Conservation (phyloP, 208 protist species). For the Trypanosoma melophagium region DNA sequence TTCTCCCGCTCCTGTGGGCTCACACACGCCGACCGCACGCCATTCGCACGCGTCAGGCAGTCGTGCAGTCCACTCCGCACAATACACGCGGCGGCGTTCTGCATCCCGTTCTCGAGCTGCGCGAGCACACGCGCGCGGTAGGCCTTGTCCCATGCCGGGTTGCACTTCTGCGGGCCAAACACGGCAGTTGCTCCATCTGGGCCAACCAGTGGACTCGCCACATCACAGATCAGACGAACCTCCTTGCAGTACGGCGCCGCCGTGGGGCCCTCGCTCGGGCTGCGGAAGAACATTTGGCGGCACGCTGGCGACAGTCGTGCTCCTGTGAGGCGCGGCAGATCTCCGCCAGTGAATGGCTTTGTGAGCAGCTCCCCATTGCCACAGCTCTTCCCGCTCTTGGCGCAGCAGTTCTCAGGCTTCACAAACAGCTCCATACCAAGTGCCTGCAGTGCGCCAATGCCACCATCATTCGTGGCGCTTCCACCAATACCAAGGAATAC, state of each 20-base stretch:
- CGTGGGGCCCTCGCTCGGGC: not conserved
- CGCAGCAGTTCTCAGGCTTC: not conserved
- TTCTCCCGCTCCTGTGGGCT: conserved; percentile 1
- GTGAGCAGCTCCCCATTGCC: conserved; percentile 16
- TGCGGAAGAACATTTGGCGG: conserved; percentile 9
- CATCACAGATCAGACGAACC: conserved; percentile 75
- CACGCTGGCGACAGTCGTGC: conserved; percentile 25
- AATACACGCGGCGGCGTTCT: conserved; percentile 40
- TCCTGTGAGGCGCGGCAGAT: conserved; percentile 43
- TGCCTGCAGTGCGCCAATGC: conserved; percentile 72
- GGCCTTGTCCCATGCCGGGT: conserved; percentile 16
- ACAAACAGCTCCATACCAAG: conserved; percentile 66
- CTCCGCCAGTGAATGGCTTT: conserved; percentile 50
- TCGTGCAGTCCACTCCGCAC: conserved; percentile 28
- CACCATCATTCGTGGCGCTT: conserved; percentile 84
- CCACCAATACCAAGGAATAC: conserved; percentile 78
- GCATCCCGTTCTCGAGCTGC: conserved; percentile 56
- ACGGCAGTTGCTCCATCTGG: conserved; percentile 61
- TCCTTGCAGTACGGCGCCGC: conserved; percentile 15
- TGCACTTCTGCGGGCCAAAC: conserved; percentile 84
- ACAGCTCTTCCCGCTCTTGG: no score
- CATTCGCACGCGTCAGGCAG: not conserved
- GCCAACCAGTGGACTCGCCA: conserved; percentile 68
- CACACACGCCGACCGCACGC: not conserved
- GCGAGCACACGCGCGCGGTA: conserved; percentile 39